Percentiles rank a stretch among this genome's conserved stretches.
phyloP scores from a whole-genome alignment of 768 basidiomycete species.

The Gautieria morchelliformis region DNA sequence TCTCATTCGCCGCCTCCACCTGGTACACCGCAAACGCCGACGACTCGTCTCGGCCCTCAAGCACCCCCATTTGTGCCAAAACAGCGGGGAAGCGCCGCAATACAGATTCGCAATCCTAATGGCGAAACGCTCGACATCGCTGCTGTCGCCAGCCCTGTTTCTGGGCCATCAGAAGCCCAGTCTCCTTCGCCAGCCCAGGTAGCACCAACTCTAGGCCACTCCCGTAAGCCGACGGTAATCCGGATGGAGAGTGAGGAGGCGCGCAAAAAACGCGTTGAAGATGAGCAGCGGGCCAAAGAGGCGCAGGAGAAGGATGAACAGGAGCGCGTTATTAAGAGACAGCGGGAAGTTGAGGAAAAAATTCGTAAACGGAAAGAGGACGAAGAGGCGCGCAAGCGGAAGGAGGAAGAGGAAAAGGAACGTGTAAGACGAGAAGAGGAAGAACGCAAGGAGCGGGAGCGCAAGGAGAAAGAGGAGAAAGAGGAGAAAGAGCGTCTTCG shows the following conservation, averaged over 20 bases:
- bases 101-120: slow-evolving; percentile 46
- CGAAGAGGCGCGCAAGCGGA: slow-evolving; percentile 17
- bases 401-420: slow-evolving; percentile 27
- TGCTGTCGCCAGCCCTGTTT: slow-evolving; percentile 36
- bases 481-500: slow-evolving; percentile 20
- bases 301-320: slow-evolving; percentile 8
- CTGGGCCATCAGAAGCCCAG: slow-evolving; percentile 27
- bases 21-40: slow-evolving; percentile 51
- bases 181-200: slow-evolving; percentile 32
- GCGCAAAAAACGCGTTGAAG: slow-evolving; percentile 38
- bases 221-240: slow-evolving; percentile 26
- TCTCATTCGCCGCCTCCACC: slow-evolving; percentile 30
- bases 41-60: slow-evolving; percentile 45
- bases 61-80: slow-evolving; percentile 61
- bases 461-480: slow-evolving; percentile 13
- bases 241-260: slow-evolving; percentile 59
- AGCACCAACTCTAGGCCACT: slow-evolving; percentile 16
- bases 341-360: slow-evolving; percentile 17
- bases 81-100: slow-evolving; percentile 29
- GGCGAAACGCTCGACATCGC: slow-evolving; percentile 58
- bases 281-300: slow-evolving; percentile 16
- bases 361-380: slow-evolving; percentile 10
- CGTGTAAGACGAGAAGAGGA: slow-evolving; percentile 18
- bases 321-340: slow-evolving; percentile 14
- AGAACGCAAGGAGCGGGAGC: slow-evolving; percentile 10